Conservation (phyloP, 352 stramenopile genomes). For the Globisporangium iwayamae region DNA sequence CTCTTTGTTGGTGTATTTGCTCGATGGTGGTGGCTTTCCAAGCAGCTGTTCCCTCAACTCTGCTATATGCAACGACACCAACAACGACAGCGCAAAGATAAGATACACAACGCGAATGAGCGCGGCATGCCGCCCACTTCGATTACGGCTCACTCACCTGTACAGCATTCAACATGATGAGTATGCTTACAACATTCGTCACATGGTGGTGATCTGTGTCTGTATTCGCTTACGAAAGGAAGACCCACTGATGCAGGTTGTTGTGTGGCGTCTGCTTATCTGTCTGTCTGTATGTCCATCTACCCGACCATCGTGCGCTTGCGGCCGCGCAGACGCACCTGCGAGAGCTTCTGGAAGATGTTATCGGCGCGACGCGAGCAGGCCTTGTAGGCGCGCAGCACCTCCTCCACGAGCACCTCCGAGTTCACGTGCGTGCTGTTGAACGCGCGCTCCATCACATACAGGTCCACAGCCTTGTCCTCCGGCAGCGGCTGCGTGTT, state of each 20-base stretch:
- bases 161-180: too few species aligned
- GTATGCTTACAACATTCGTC: too few species aligned
- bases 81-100: too few species aligned
- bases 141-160: too few species aligned
- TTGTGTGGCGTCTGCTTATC: not conserved
- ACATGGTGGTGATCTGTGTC: too few species aligned
- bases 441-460: slow-evolving; percentile 92
- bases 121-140: too few species aligned
- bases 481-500: slow-evolving; percentile 83
- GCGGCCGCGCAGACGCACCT: slow-evolving; percentile 83
- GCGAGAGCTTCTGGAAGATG: slow-evolving; percentile 84
- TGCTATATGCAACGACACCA: too few species aligned
- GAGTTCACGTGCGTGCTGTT: slow-evolving; percentile 87
- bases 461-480: slow-evolving; percentile 92
- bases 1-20: too few species aligned
- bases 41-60: too few species aligned
- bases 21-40: too few species aligned
- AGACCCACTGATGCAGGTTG: not conserved
- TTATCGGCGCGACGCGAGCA: slow-evolving; percentile 66
- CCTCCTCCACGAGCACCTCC: slow-evolving; percentile 75
- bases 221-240: too few species aligned
- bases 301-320: slow-evolving; percentile 92
- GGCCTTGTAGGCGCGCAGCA: slow-evolving; percentile 86
- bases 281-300: not conserved
- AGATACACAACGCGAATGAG: too few species aligned